Evolutionary conservation across 208 protist genomes (phyloP).

Genomic region (Acanthamoeba lenticulata): DNA sequence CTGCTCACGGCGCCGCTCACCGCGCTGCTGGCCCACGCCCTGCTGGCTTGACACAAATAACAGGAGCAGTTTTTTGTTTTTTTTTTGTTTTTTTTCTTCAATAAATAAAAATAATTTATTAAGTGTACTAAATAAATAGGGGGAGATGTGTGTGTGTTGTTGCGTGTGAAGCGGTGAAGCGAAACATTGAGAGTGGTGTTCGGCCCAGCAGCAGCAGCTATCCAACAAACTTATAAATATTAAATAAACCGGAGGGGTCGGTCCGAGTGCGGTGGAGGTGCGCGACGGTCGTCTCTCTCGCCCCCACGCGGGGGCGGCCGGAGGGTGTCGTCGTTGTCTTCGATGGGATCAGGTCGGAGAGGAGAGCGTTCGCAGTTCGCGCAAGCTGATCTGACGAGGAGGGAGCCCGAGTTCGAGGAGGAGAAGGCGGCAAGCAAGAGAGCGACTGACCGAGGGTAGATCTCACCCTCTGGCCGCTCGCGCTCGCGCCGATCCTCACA

Average conservation of each 20-base stretch:
- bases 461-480: neutral
- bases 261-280: neutral
- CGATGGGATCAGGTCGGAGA: neutral
- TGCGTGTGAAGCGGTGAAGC: neutral
- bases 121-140: slow-evolving; percentile 57
- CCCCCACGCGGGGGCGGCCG: too few species aligned
- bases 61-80: neutral
- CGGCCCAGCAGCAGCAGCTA: neutral
- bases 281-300: neutral
- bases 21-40: neutral
- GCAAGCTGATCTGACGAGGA: too few species aligned
- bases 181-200: neutral
- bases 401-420: neutral
- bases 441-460: neutral
- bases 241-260: slow-evolving; percentile 5
- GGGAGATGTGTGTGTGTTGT: neutral
- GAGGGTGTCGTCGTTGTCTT: neutral
- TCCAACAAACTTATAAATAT: slow-evolving; percentile 44
- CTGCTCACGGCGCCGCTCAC: slow-evolving; percentile 36
- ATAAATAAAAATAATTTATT: slow-evolving; percentile 57
- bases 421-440: neutral
- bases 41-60: neutral
- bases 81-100: too few species aligned
- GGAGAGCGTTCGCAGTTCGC: too few species aligned
- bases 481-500: too few species aligned